Evolutionary conservation across 23 red algal species (phyloP), one percentile per base, ranked within the genome.

Genomic region (Cyanidioschyzon merolae): DNA sequence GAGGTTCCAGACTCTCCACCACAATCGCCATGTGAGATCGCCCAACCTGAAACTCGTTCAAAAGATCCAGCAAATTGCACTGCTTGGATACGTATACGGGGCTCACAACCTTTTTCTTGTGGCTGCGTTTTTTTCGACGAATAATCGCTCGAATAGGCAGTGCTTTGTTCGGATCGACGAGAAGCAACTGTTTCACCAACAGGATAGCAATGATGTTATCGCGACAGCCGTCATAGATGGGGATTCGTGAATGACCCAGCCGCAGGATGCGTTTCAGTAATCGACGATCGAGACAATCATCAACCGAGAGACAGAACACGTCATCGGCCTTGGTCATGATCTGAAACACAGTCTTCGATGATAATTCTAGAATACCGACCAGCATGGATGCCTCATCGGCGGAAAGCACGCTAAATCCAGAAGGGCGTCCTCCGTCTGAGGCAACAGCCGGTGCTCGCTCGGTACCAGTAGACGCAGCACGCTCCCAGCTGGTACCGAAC

Each of bases 101-200:
- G 30, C 63, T 71, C 2, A 71, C 63, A 25, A 71, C 63, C 30
- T 71, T 71, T 35, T 71, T 71, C 63, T 71, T 71, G 63, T 71
- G 63, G 29, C 63, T 71, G 63, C 63, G 63, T 35, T 71, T 71
- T 27, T 71, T 71, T 25, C 63, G 63, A 27, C 63, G 63, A 71
- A 71, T 71, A 35, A 71, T 71, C n/a, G 88, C 85, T 27, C 85
- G 76, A 29, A 98, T 79, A 38, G 94, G 86, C 27, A 98, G 79
- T 35, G 75, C 81, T 68, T 98, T 88, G 38, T 98, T 88, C 21
- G 94, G 94, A 75, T 98, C 94, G 12, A 98, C 68, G n/a, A 98
- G 68, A 67, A 98, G 63, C 37, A 88, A 51, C 85, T 88, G 85
- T 36, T 88, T 88, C n/a, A 82, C 50, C 27, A 88, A 36, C 37